A percentile compares a stretch with the other conserved stretches of the same genome.
These are phyloP conservation scores for Mycena indigotica DNA, from an alignment of 768 basidiomycete genomes.

Conservation along the genomic window DNA sequence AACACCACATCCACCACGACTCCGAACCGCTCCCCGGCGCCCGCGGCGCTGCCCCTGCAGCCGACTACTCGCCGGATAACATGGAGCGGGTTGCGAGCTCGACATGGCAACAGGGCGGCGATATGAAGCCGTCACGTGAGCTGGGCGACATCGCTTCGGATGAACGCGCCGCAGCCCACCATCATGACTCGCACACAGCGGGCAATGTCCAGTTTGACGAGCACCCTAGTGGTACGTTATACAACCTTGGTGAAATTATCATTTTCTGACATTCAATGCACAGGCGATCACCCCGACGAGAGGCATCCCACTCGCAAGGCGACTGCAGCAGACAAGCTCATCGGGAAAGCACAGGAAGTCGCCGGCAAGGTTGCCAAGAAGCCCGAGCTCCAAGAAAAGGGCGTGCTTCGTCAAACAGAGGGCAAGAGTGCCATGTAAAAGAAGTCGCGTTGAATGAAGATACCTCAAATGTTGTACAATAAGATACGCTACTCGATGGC, in stretches of 20 bases:
- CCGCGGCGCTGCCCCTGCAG: conserved; percentile 24
- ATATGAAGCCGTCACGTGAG: conserved; percentile 4
- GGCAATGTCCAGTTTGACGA: not conserved
- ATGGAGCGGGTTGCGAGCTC: conserved; percentile 35
- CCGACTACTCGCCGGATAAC: conserved; percentile 43
- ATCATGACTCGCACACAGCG: not conserved
- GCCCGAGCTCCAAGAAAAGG: conserved; percentile 55
- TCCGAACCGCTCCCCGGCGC: conserved; percentile 52
- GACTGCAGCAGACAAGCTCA: conserved; percentile 50
- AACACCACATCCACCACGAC: conserved; percentile 49
- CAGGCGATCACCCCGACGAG: conserved; percentile 27
- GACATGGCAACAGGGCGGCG: conserved; percentile 17
- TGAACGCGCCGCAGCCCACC: not conserved
- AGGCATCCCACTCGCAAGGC: conserved; percentile 41
- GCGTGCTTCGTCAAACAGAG: conserved; percentile 55
- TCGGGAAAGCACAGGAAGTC: conserved; percentile 64
- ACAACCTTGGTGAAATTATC: too few relatives aligned
- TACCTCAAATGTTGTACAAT: too few relatives aligned
- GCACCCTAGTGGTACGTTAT: too few relatives aligned
- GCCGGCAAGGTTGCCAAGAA: conserved; percentile 33
- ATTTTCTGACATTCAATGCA: too few relatives aligned
- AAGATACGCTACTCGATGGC: too few relatives aligned
- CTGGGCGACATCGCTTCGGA: conserved; percentile 10
- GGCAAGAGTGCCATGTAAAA: conserved; percentile 42
- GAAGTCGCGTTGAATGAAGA: too few relatives aligned